phyloP scores from a whole-genome alignment of 2,329 filamentous ascomycete genomes.

The Talaromyces sp. region DNA sequence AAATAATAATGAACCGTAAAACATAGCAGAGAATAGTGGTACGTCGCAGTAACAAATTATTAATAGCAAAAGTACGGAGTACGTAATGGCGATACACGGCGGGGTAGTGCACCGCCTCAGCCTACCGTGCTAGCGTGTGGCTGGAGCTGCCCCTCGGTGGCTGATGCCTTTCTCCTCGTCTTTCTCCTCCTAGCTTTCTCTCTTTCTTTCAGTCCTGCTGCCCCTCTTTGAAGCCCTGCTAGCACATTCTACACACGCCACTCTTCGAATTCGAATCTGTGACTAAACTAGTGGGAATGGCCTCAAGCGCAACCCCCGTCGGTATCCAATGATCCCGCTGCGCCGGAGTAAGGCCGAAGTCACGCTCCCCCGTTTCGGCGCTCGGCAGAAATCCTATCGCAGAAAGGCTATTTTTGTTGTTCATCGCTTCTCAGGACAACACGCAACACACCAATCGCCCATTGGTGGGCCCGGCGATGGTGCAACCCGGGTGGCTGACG shows the following conservation, averaged over 20 bases:
- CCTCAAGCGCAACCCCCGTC: neutral
- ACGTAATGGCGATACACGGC: neutral
- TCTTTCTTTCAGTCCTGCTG: too few relatives aligned
- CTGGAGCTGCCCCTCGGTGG: neutral
- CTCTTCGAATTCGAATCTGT: neutral
- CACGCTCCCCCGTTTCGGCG: neutral
- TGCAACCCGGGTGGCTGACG: neutral
- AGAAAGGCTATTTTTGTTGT: too few relatives aligned
- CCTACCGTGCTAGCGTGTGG: neutral
- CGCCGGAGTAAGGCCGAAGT: neutral
- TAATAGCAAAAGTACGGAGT: too few relatives aligned
- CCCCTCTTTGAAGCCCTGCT: too few relatives aligned
- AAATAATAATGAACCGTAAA: neutral
- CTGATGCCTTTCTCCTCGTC: neutral
- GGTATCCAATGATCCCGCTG: neutral
- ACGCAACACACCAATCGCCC: neutral
- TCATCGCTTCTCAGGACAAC: too few relatives aligned
- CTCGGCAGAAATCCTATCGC: neutral
- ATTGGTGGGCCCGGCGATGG: neutral
- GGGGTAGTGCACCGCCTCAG: neutral
- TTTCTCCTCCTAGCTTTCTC: too few relatives aligned
- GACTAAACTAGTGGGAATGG: neutral
- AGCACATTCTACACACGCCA: neutral
- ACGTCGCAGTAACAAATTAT: too few relatives aligned
- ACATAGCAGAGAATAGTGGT: neutral